Percentiles rank a stretch among this genome's conserved stretches.
phyloP scores from a whole-genome alignment of 208 protist genomes.

The Porcisia deanei region DNA sequence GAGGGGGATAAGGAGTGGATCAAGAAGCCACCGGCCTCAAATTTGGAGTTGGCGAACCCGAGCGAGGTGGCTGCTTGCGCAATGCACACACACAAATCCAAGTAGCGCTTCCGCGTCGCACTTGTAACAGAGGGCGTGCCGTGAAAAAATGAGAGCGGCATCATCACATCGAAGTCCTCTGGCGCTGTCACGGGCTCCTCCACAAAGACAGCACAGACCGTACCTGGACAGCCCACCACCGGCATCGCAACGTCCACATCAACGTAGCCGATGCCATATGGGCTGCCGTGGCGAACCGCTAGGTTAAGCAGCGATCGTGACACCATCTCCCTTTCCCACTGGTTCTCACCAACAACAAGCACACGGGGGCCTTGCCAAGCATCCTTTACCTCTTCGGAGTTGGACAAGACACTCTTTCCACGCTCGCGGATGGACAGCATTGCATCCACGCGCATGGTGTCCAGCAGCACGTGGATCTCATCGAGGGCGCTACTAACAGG shows the following conservation, averaged over 20 bases:
- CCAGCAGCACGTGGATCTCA: conserved; percentile 60
- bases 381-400: conserved; percentile 23
- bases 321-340: conserved; percentile 68
- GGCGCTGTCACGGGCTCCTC: conserved; percentile 62
- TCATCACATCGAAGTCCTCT: conserved; percentile 71
- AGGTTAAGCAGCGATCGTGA: conserved; percentile 72
- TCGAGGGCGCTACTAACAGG: conserved; percentile 35
- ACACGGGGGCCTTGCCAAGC: conserved; percentile 57
- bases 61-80: conserved; percentile 58
- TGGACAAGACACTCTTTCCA: conserved; percentile 2
- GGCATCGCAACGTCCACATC: conserved; percentile 82
- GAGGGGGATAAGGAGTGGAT: conserved; percentile 81
- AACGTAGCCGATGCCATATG: conserved; percentile 57
- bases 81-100: conserved; percentile 70
- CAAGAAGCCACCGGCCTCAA: conserved; percentile 68
- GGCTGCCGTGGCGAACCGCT: conserved; percentile 32
- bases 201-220: conserved; percentile 59
- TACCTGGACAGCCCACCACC: conserved; percentile 72
- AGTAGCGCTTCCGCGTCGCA: conserved; percentile 69
- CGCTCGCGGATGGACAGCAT: conserved; percentile 24
- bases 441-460: conserved; percentile 54
- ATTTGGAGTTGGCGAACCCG: conserved; percentile 41
- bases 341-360: conserved; percentile 71
- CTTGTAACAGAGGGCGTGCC: conserved; percentile 51
- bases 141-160: conserved; percentile 84